Conservation (phyloP, 2,329 filamentous ascomycete genomes). For the Trichoderma citrinoviride region DNA sequence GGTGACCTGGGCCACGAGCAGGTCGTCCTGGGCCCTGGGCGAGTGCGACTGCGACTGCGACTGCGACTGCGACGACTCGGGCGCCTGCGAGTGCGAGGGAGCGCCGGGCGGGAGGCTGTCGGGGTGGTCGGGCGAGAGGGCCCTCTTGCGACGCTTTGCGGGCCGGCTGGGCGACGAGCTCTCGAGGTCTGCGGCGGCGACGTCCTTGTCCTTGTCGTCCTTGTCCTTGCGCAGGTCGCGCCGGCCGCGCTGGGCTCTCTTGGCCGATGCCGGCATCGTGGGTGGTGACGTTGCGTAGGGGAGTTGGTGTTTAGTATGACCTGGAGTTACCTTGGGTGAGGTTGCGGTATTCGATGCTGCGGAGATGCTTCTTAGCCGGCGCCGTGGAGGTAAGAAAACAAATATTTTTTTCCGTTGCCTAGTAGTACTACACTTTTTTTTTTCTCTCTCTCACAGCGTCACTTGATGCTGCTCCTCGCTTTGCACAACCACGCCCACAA, state of each 20-base stretch:
- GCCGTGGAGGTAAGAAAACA: background rate
- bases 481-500: too few relatives aligned
- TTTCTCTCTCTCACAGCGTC: background rate
- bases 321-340: too few relatives aligned
- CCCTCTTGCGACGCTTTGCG: constrained; percentile 64
- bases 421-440: background rate
- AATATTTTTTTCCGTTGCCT: background rate
- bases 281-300: too few relatives aligned
- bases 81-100: constrained; percentile 37
- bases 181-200: constrained; percentile 39
- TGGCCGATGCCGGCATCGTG: constrained; percentile 38
- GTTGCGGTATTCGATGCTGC: constrained; percentile 4
- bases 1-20: constrained; percentile 55
- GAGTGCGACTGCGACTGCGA: constrained; percentile 38
- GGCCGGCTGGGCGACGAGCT: constrained; percentile 60
- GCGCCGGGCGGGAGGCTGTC: constrained; percentile 23
- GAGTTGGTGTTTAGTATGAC: too few relatives aligned
- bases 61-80: constrained; percentile 40
- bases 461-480: too few relatives aligned
- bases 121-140: constrained; percentile 22
- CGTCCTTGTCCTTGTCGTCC: constrained; percentile 37
- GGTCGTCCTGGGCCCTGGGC: constrained; percentile 51
- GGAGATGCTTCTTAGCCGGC: background rate
- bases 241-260: constrained; percentile 39
- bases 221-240: constrained; percentile 41